Base-by-base conservation (phyloP, 306 rosid species). In the Cyclanthera cordifolia region DNA sequence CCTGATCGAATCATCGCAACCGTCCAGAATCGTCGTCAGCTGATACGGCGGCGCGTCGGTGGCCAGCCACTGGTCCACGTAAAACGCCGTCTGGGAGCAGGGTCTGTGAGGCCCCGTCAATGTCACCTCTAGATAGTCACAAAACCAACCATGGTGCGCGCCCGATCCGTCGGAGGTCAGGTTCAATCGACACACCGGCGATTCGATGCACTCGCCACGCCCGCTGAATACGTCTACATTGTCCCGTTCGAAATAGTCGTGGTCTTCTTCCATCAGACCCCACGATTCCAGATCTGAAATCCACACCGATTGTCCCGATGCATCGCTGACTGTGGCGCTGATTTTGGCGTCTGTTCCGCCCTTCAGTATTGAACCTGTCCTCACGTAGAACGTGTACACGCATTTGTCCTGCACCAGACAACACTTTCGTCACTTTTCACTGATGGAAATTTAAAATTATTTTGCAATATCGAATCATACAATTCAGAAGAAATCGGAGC, bases 21-120 rank as follows among this genome's bases (percentile, higher is more conserved):
- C 69, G 2, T 61, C 69, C 17, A 61, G 25, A 39, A 39, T 13
- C 17, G 69, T 20, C 51, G 69, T 39, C 25, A 61, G 50, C 30
- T 61, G 17, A 61, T 6, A 61, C 12, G 69, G 69, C 4, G 69
- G 69, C 28, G 32, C 69, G 50, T 61, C 51, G 30, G 28, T 61
- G 12, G 69, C 69, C 51, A 61, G 51, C 69, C 69, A 61, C 50
- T 61, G 69, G 16, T 61, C 69, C 51, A 61, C 69, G 5, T 61
- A 61, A 39, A 61, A 61, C 51, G 51, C 69, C 51, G 69, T 39
- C 19, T 61, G 69, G 5, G 69, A 19, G 32, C 69, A 63, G 15
- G 69, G 11, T 21, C 47, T 63, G 34, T 63, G 32, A 5, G 69
- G 69, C 32, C 69, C 69, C 32, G 52, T 21, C 52, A 50, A 19